Evolutionary conservation across 2,329 filamentous ascomycete species (phyloP), one percentile per base, ranked within the genome.

Genomic region (Fusarium humuli): DNA sequence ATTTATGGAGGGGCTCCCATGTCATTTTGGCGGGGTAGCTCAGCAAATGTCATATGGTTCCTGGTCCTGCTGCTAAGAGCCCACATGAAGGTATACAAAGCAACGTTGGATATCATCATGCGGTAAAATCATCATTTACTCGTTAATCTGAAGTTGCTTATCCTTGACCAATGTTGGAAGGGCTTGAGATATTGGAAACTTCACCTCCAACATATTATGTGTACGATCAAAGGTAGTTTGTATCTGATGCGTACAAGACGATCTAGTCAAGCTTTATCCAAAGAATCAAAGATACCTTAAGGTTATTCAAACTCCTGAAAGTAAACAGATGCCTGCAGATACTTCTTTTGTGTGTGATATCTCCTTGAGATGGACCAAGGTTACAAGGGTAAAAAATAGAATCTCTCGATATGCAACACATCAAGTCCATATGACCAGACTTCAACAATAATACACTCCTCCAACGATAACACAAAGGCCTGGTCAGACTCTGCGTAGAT

Each of bases 1-100:
- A 63, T 63, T 71, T 61, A 73, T 72, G 66, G 71, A 73, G 72
- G 72, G 72, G 72, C 57, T 67, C 16, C 40, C n/a, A 61, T 52
- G 41, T 25, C 37, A 56, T 72, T 29, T 57, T 64, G 67, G 72
- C 29, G 72, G 72, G 72, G 72, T 61, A 69, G 52, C 25, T 44
- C 46, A 23, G 49, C 14, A 14, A 20, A 13, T 32, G 47, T 10
- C 47, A 34, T 23, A 18, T 6, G 47, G 32, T 49, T 20, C 18
- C 25, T 49, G 27, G 25, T 49, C 46, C 27, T 47, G 18, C n/a
- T 47, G 30, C 45, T 14, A 30, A 22, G 25, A 30, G 46, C 13
- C n/a, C 13, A 22, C 9, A 48, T 30, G 27, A 48, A 30, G 13
- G 46, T n/a, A 34, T 49, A 49, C 14, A 12, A 49, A 32, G 46